Conservation (phyloP, 768 basidiomycete genomes). For the Tulasnella calospora region DNA sequence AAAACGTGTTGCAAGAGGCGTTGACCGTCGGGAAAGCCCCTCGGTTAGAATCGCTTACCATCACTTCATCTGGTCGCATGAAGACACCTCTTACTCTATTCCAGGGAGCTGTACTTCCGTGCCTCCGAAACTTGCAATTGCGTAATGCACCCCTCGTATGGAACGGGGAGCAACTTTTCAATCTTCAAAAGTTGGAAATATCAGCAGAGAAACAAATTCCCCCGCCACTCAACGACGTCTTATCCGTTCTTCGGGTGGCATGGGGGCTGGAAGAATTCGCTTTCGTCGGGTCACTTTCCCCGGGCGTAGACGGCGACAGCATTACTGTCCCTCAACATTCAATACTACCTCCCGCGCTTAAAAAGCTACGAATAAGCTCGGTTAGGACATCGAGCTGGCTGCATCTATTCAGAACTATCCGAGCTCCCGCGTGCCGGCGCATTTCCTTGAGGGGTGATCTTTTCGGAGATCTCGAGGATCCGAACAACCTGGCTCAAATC, state of each 20-base stretch:
- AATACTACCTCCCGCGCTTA: too few species aligned
- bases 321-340: too few species aligned
- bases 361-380: too few species aligned
- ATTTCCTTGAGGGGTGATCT: too few species aligned
- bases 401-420: too few species aligned
- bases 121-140: neutral
- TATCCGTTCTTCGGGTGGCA: neutral
- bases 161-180: neutral
- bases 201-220: neutral
- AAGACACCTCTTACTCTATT: neutral
- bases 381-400: too few species aligned
- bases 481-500: too few species aligned
- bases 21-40: neutral
- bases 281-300: too few species aligned
- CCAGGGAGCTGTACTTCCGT: neutral
- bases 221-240: neutral
- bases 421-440: too few species aligned
- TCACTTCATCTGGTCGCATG: fast-evolving
- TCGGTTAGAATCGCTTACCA: neutral
- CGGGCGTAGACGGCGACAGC: too few species aligned
- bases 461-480: too few species aligned
- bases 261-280: too few species aligned
- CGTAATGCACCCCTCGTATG: neutral
- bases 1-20: neutral
- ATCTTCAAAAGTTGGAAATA: neutral